Percentiles rank a stretch among this genome's conserved stretches.
These are phyloP conservation scores for Eremothecium sinecaudum DNA, from an alignment of 1,139 yeast genomes.

Conservation along the genomic window DNA sequence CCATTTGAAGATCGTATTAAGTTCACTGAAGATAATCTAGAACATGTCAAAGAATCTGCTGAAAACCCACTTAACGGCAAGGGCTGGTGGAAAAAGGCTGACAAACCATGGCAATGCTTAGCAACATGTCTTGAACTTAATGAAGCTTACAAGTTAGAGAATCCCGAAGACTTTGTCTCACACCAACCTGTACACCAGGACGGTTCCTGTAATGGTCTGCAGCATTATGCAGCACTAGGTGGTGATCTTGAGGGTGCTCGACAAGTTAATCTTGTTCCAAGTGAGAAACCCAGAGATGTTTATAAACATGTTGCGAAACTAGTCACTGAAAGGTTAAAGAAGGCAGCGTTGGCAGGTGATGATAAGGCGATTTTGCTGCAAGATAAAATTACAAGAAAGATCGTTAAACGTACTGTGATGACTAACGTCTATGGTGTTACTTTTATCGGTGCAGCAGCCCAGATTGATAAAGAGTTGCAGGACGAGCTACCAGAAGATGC, in stretches of 20 bases:
- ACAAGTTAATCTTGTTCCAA: slow-evolving; percentile 80
- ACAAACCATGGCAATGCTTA: slow-evolving; percentile 92
- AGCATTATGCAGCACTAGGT: slow-evolving; percentile 96
- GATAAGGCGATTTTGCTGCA: slow-evolving; percentile 33
- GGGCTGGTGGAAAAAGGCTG: slow-evolving; percentile 81
- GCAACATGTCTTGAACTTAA: slow-evolving; percentile 75
- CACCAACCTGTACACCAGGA: slow-evolving; percentile 93
- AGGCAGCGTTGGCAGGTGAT: slow-evolving; percentile 50
- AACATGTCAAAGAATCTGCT: slow-evolving; percentile 57
- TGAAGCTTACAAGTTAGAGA: slow-evolving; percentile 59
- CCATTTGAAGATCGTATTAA: slow-evolving; percentile 65
- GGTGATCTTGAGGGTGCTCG: slow-evolving; percentile 92
- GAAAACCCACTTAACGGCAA: slow-evolving; percentile 51
- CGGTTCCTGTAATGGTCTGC: slow-evolving; percentile 95
- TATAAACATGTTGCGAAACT: slow-evolving; percentile 73
- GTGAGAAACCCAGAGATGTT: slow-evolving; percentile 84
- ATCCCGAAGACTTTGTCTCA: slow-evolving; percentile 67
- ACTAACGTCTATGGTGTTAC: slow-evolving; percentile 98
- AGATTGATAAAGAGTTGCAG: slow-evolving; percentile 60
- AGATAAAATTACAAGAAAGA: slow-evolving; percentile 69
- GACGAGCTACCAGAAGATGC: slow-evolving; percentile 37
- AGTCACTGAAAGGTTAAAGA: slow-evolving; percentile 48
- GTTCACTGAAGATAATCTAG: slow-evolving; percentile 62
- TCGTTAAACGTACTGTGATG: slow-evolving; percentile 96
- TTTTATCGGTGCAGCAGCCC: slow-evolving; percentile 83